These are phyloP conservation scores for Populus hybrid DNA, from an alignment of 441 rosid genomes.

Conservation along the genomic window DNA sequence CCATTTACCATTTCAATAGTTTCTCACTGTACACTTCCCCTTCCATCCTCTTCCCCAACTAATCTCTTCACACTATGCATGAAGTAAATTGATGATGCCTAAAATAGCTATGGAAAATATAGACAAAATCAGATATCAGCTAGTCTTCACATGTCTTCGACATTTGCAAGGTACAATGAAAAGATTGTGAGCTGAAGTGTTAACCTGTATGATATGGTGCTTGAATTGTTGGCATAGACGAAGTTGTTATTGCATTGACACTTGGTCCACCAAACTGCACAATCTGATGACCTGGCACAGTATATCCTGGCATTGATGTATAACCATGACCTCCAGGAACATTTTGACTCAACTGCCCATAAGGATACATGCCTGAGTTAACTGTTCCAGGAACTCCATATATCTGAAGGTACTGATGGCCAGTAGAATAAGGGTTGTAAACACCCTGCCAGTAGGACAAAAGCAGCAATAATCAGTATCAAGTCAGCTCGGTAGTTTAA, in stretches of 20 bases:
- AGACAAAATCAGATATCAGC: background rate
- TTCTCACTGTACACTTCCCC: background rate
- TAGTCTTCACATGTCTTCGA: background rate
- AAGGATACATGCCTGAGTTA: conserved; percentile 59
- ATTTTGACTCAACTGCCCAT: conserved; percentile 64
- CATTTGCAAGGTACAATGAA: background rate
- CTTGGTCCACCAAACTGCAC: conserved; percentile 66
- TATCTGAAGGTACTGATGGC: conserved; percentile 84
- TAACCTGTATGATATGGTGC: conserved; percentile 74
- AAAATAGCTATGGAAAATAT: background rate
- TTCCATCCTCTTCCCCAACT: background rate
- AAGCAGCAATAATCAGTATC: conserved; percentile 7
- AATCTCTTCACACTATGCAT: background rate
- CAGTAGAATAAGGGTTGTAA: conserved; percentile 69
- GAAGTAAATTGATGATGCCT: background rate
- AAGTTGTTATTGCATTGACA: conserved; percentile 55
- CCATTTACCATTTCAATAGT: background rate
- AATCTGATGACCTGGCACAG: conserved; percentile 74
- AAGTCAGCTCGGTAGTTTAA: conserved; percentile 15
- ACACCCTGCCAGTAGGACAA: conserved; percentile 47
- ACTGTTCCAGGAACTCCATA: conserved; percentile 73
- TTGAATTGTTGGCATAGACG: conserved; percentile 65
- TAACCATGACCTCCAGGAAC: conserved; percentile 69
- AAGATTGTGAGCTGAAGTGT: background rate
- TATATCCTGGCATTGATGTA: conserved; percentile 66